phyloP scores from a whole-genome alignment of 2,329 filamentous ascomycete genomes.

The Arthrobotrys megalospora region DNA sequence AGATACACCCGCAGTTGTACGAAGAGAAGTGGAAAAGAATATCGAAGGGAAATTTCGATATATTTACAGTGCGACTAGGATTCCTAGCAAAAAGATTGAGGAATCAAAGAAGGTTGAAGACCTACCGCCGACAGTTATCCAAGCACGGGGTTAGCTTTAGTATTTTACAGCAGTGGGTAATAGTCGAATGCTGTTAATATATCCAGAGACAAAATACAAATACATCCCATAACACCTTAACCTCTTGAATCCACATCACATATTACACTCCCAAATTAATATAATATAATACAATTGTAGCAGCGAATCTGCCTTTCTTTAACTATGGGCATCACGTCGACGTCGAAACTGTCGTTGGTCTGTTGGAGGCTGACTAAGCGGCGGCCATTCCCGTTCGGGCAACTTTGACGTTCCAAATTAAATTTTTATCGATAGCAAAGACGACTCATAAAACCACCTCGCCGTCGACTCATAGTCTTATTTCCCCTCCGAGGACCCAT shows the following conservation, averaged over 20 bases:
- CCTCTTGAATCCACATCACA: no score
- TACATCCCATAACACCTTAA: no score
- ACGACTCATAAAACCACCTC: constrained; percentile 50
- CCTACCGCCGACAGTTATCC: constrained; percentile 9
- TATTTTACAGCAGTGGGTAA: no score
- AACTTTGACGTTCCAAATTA: constrained; percentile 57
- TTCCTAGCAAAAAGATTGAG: not conserved
- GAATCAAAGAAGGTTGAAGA: not conserved
- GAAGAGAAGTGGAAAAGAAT: constrained; percentile 8
- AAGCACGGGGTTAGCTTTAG: not conserved
- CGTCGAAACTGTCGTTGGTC: not conserved
- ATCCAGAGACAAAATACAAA: no score
- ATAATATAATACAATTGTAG: no score
- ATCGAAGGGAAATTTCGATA: constrained; percentile 16
- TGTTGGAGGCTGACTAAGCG: constrained; percentile 56
- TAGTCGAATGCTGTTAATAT: not conserved
- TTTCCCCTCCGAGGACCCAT: not conserved
- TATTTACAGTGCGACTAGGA: constrained; percentile 11
- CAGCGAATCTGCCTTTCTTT: no score
- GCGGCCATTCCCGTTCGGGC: constrained; percentile 15
- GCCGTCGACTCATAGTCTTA: constrained; percentile 1
- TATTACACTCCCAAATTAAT: no score
- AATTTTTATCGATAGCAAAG: constrained; percentile 59
- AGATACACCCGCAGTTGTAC: constrained; percentile 19
- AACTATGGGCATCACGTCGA: not conserved